A percentile compares a stretch with the other conserved stretches of the same genome.
Evolutionary conservation across 441 rosid genomes (phyloP).

Genomic region (Eugenia klotzschiana): DNA sequence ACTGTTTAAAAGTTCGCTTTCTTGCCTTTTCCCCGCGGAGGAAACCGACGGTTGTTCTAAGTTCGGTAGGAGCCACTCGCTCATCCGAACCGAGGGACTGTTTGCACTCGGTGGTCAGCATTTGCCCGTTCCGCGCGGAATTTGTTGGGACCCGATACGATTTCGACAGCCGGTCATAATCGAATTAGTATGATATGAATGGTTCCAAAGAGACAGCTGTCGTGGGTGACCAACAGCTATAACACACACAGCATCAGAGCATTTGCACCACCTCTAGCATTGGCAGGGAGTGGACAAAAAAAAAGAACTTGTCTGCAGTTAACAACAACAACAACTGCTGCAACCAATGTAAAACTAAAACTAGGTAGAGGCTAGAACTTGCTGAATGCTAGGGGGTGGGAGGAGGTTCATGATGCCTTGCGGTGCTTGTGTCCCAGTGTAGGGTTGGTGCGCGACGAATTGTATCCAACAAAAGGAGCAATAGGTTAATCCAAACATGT

Average conservation of each 20-base stretch:
- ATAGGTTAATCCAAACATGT: background rate
- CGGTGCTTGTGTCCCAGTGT: background rate
- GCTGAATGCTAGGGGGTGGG: background rate
- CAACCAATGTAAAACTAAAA: background rate
- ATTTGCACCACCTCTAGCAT: no score
- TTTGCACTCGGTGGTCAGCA: background rate
- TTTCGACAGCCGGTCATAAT: background rate
- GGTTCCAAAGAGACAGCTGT: background rate
- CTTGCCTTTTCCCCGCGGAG: background rate
- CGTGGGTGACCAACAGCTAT: background rate
- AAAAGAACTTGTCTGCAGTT: background rate
- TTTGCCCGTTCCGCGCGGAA: background rate
- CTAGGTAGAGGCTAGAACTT: background rate
- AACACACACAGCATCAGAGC: background rate
- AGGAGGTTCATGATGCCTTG: background rate
- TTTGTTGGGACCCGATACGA: background rate
- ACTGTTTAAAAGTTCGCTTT: background rate
- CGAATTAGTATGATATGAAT: background rate
- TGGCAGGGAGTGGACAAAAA: background rate
- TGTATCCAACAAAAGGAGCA: background rate
- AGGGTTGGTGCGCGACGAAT: background rate
- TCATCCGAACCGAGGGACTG: background rate
- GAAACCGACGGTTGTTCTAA: background rate
- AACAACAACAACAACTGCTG: background rate
- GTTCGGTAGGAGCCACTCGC: background rate